Evolutionary conservation across 305 asterid genomes (phyloP), one percentile per base, ranked within the genome.

Genomic region (Fraxinus sp.): DNA sequence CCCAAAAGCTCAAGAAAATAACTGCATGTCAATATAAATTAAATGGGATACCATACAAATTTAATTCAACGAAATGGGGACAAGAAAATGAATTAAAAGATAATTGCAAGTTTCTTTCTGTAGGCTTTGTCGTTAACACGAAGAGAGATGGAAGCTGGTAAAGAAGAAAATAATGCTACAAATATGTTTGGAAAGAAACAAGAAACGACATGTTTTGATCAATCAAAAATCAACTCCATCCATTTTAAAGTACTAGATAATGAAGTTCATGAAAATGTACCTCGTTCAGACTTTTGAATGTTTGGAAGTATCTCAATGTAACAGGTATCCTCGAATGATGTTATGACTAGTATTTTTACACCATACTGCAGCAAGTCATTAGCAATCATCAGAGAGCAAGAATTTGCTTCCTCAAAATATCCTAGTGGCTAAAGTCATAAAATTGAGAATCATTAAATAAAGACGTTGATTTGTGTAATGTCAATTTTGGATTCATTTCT

Each of bases 321-420:
- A 86, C 98, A 94, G 16, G 99, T 94, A 70, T 94, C 98, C 91
- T 95, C 92, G 88, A 96, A 96, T 24, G 99, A 96, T 22, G 99
- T 96, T 80, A 96, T 90, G 86, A 96, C 99, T 30, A 96, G 90
- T 87, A 96, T 90, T 86, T 93, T 94, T 49, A 96, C 92, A 70
- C 98, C 98, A 84, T 96, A 96, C 99, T 96, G 95, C 95, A 92
- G 24, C 20, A 86, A 90, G 74, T 80, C 36, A 80, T 49, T 33
- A 82, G 79, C 32, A 57, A 66, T 28, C 41, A 86, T 90, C 85
- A 92, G 83, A 79, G 57, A 6, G 20, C 24, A 77, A 14, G 74
- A 81, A 80, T 26, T 62, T 74, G 49, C 75, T 77, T 22, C n/a
- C 22, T 77, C 66, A 66, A 81, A 20, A 32, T 28, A 74, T 46